Evolutionary conservation across 2,329 filamentous ascomycete genomes (phyloP).

Genomic region (Aspergillus terreus): DNA sequence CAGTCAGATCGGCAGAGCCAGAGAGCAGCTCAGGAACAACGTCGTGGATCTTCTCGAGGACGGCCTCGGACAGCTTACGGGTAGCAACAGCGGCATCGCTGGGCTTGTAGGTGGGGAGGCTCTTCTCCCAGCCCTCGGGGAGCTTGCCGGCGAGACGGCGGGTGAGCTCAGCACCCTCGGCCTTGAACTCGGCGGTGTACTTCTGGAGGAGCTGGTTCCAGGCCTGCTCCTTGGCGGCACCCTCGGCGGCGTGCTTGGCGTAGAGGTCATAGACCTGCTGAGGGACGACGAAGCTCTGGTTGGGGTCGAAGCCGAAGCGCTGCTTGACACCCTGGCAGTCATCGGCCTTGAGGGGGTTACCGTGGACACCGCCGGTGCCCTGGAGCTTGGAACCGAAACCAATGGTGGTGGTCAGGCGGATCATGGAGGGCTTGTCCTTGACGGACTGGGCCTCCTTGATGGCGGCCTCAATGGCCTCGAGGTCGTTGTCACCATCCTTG

Average conservation of each 20-base stretch:
- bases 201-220: conserved; percentile 92
- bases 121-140: conserved; percentile 94
- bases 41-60: conserved; percentile 81
- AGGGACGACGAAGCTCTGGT: conserved; percentile 87
- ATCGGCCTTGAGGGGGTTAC: conserved; percentile 89
- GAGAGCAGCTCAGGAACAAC: conserved; percentile 86
- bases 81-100: conserved; percentile 81
- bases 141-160: conserved; percentile 80
- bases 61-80: conserved; percentile 92
- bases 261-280: conserved; percentile 93
- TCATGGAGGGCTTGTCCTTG: conserved; percentile 94
- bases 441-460: conserved; percentile 80
- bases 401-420: conserved; percentile 96
- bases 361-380: conserved; percentile 94
- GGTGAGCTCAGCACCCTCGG: conserved; percentile 73
- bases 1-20: conserved; percentile 95
- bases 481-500: conserved; percentile 82
- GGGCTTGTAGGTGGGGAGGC: conserved; percentile 84
- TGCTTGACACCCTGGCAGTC: conserved; percentile 91
- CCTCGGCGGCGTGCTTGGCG: conserved; percentile 76
- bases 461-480: conserved; percentile 81
- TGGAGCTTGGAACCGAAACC: conserved; percentile 90
- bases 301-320: conserved; percentile 94
- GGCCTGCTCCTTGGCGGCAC: conserved; percentile 84
- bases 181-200: conserved; percentile 74